phyloP scores from a whole-genome alignment of 148 eudicot genomes.

The Gaultheria prostrata region DNA sequence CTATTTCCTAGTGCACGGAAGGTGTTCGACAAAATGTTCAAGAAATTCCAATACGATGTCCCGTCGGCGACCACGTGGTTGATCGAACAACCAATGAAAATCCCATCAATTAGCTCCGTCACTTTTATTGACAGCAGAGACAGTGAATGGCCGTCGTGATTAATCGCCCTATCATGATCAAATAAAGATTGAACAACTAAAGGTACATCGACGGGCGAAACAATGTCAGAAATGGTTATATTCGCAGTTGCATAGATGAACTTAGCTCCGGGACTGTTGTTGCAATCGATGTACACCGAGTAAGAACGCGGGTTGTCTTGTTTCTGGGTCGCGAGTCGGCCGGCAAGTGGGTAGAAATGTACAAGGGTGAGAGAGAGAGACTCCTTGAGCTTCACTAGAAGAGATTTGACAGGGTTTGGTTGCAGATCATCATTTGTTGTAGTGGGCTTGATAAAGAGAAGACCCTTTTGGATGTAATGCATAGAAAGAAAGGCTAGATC shows the following conservation, averaged over 20 bases:
- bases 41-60: conserved; percentile 36
- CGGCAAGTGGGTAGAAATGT: conserved; percentile 37
- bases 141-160: conserved; percentile 37
- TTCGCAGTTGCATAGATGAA: conserved; percentile 26
- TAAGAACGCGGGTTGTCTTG: conserved; percentile 23
- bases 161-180: conserved; percentile 32
- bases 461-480: conserved; percentile 42
- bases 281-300: conserved; percentile 23
- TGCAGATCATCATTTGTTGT: background rate
- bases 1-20: conserved; percentile 12
- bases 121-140: conserved; percentile 33
- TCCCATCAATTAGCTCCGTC: conserved; percentile 37
- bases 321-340: conserved; percentile 26
- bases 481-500: conserved; percentile 26
- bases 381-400: conserved; percentile 32
- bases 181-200: conserved; percentile 32
- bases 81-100: conserved; percentile 36
- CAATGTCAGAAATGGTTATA: conserved; percentile 15
- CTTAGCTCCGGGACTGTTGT: conserved; percentile 32
- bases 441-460: conserved; percentile 22
- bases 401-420: conserved; percentile 3
- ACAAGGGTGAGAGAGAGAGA: conserved; percentile 28
- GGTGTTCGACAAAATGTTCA: conserved; percentile 26
- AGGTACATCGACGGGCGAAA: conserved; percentile 27
- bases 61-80: conserved; percentile 38